Evolutionary conservation across 176 grass and related monocot genomes (phyloP).

Genomic region (Musa beccarii): DNA sequence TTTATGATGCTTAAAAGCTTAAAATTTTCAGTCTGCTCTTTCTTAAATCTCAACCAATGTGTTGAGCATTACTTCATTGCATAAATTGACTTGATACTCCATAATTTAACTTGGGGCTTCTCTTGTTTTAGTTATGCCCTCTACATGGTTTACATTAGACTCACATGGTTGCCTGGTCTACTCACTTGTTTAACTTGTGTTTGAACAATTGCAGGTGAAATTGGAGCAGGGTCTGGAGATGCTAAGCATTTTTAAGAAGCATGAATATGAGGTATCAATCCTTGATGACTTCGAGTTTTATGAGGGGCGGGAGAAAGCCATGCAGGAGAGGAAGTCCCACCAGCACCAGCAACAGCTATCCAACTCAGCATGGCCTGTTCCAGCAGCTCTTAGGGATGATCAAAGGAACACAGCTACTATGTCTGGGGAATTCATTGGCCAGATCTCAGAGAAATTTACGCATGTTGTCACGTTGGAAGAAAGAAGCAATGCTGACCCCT

Average conservation of each 20-base stretch:
- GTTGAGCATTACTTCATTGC: neutral
- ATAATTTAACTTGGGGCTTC: neutral
- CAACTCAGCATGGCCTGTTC: slow-evolving; percentile 7
- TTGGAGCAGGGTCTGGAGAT: slow-evolving; percentile 71
- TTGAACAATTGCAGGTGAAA: slow-evolving; percentile 35
- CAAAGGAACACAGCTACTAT: slow-evolving; percentile 29
- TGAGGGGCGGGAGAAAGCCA: slow-evolving; percentile 58
- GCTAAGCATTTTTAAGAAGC: slow-evolving; percentile 48
- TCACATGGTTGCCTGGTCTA: neutral
- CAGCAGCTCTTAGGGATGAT: slow-evolving; percentile 12
- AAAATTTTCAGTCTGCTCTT: no score
- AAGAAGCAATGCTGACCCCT: slow-evolving; percentile 20
- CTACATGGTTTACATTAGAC: neutral
- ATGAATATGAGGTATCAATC: slow-evolving; percentile 47
- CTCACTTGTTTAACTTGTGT: neutral
- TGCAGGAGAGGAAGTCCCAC: slow-evolving; percentile 50
- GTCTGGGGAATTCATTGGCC: slow-evolving; percentile 32
- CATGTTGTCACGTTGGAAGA: slow-evolving; percentile 46
- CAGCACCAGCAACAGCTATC: slow-evolving; percentile 21
- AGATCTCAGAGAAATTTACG: slow-evolving; percentile 51
- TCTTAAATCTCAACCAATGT: neutral
- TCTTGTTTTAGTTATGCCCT: neutral
- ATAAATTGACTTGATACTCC: neutral
- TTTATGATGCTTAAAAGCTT: neutral
- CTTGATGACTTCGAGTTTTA: slow-evolving; percentile 72